Evolutionary conservation across 768 basidiomycete genomes (phyloP).

Genomic region (Lanmaoa rubissima): DNA sequence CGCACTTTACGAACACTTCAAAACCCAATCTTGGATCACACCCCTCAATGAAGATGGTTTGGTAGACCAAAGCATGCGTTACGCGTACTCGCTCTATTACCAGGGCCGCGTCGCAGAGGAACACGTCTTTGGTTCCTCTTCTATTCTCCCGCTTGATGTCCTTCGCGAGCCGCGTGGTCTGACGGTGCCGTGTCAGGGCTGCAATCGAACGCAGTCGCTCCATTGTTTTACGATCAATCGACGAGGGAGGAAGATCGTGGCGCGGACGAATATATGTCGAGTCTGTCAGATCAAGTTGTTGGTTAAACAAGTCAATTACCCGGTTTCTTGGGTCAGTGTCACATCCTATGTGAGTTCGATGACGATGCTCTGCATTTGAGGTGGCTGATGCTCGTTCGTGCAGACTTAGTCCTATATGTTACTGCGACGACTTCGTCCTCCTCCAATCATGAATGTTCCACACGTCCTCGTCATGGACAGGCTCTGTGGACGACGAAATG

Average conservation of each 20-base stretch:
- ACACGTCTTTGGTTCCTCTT: conserved; percentile 22
- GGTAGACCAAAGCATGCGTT: conserved; percentile 29
- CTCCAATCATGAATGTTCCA: not conserved
- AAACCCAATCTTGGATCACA: conserved; percentile 24
- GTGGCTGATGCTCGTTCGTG: conserved; percentile 5
- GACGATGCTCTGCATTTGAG: not conserved
- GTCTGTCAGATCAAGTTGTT: conserved; percentile 33
- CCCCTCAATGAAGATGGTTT: conserved; percentile 8
- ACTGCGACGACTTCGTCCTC: not conserved
- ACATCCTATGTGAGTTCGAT: conserved; percentile 14
- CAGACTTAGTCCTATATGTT: conserved; percentile 7
- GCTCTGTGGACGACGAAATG: not conserved
- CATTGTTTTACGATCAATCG: conserved; percentile 23
- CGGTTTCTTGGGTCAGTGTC: conserved; percentile 23
- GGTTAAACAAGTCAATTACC: conserved; percentile 22
- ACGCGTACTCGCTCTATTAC: conserved; percentile 27
- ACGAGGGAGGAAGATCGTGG: conserved; percentile 18
- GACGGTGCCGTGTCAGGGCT: conserved; percentile 25
- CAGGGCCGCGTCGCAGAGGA: conserved; percentile 28
- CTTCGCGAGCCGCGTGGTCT: conserved; percentile 26
- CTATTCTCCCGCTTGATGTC: conserved; percentile 28
- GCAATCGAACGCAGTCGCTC: conserved; percentile 29
- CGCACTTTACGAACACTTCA: conserved; percentile 36
- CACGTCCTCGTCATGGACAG: not conserved
- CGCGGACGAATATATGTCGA: conserved; percentile 26